A percentile compares a stretch with the other conserved stretches of the same genome.
Conservation (phyloP, 2,329 filamentous ascomycete species). For the Cordyceps tenuipes region DNA sequence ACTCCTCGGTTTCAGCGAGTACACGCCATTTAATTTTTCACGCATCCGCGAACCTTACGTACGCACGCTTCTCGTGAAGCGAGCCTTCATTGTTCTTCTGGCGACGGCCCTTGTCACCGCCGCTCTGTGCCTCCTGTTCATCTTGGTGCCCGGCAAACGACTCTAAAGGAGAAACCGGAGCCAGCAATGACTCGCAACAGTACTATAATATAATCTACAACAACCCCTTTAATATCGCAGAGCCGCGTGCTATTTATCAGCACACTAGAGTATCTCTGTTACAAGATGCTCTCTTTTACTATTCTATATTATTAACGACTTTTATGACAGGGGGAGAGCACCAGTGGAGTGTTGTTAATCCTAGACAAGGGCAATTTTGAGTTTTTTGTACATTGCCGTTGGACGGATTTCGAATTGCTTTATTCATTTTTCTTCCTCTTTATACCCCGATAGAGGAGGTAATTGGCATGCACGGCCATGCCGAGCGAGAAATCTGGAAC, state of each 20-base stretch:
- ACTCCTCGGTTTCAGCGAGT: slow-evolving; percentile 85
- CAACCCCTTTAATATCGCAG: background rate
- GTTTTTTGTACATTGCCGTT: background rate
- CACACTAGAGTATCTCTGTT: background rate
- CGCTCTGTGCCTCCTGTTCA: slow-evolving; percentile 81
- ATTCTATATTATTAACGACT: slow-evolving; percentile 4
- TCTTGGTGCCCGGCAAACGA: slow-evolving; percentile 84
- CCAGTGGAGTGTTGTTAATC: background rate
- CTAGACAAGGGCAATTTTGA: background rate
- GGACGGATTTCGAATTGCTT: background rate
- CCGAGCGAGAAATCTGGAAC: background rate
- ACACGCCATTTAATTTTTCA: slow-evolving; percentile 89
- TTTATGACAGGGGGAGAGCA: slow-evolving; percentile 1
- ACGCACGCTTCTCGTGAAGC: slow-evolving; percentile 72
- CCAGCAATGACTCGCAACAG: background rate
- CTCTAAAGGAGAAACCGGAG: slow-evolving; percentile 38
- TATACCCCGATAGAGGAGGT: background rate
- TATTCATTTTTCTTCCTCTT: background rate
- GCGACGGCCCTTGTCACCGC: slow-evolving; percentile 70
- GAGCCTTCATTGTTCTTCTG: slow-evolving; percentile 70
- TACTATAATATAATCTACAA: background rate
- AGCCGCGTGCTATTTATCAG: background rate
- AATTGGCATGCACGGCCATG: background rate
- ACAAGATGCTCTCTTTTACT: background rate
- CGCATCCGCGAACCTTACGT: slow-evolving; percentile 86